Evolutionary conservation across 2,329 filamentous ascomycete species (phyloP), one percentile per base, ranked within the genome.

Genomic region (Trichoderma sp.): DNA sequence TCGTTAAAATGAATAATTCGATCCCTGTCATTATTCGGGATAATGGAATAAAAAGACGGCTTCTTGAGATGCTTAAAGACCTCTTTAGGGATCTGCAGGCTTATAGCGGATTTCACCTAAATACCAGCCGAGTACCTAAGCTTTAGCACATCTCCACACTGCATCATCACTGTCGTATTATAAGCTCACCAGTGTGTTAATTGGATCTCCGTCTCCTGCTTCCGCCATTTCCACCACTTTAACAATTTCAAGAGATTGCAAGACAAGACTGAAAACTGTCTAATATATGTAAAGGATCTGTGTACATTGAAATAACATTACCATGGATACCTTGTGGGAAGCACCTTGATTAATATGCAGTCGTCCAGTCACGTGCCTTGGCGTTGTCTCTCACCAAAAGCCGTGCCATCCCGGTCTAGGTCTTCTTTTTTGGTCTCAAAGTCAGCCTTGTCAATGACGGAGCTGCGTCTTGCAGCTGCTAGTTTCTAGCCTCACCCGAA

Each of bases 371-470:
- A 75, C 74, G 74, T 75, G 74, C 31, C 62, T 67, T 67, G 74
- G 74, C 74, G 74, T 75, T 67, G 45, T 24, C n/a, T 60, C n/a
- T n/a, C 35, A 3, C 29, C 27, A 60, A 18, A 12, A 71, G 33
- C 53, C 67, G 31, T 38, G 67, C 33, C 53, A 60, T 74, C 45
- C 50, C 31, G 14, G 53, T 31, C 69, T 38, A 7, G 35, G 35
- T 41, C 62, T 45, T 67, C 24, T 21, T n/a, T 29, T 29, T 33
- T 24, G 12, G 56, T 62, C 53, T 45, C 35, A 29, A 45, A 45
- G 11, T 9, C 72, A 75, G 72, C 72, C 72, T 63, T 53, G 72
- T 59, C 35, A 24, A 67, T 75, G 74, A 75, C 50, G 53, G 75
- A 65, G 62, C 73, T 63, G 35, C 50, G 24, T 21, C 24, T 31